These are phyloP conservation scores for Helianthus tuberosus DNA, from an alignment of 129 eudicot genomes.

Conservation along the genomic window DNA sequence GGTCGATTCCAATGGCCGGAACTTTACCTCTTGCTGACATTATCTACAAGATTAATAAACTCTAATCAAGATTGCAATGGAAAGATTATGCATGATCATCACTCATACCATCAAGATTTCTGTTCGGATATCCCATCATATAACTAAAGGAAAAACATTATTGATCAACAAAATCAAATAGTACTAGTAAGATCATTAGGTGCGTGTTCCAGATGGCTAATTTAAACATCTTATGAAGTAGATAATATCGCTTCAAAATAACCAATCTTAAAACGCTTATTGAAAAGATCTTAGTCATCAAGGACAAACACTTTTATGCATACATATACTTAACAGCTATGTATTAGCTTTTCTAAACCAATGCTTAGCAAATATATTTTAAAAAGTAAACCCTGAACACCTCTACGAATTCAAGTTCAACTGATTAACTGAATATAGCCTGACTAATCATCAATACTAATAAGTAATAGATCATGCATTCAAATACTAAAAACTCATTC, in stretches of 20 bases:
- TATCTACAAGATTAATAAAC: not conserved
- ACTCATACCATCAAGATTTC: not conserved
- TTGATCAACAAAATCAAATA: not conserved
- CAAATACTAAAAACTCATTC: not conserved
- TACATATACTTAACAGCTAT: no score
- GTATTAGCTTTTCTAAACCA: no score
- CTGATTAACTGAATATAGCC: no score
- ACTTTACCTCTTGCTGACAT: constrained; percentile 27
- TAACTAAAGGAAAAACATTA: not conserved
- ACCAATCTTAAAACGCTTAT: not conserved
- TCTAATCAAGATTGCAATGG: not conserved
- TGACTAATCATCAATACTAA: not conserved
- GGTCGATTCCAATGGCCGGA: constrained; percentile 37
- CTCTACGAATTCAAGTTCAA: no score
- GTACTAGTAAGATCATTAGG: not conserved
- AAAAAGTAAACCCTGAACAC: no score
- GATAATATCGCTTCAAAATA: not conserved
- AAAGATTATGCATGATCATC: not conserved
- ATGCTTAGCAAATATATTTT: no score
- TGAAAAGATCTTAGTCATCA: no score
- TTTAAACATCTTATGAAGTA: not conserved
- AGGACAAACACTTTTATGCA: no score
- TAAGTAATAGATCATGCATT: not conserved
- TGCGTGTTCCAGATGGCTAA: not conserved
- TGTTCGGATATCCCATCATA: no score